Evolutionary conservation across 108 stramenopile genomes (phyloP), one percentile per base, ranked within the genome.

Genomic region (Cyclostephanos invisitatus): DNA sequence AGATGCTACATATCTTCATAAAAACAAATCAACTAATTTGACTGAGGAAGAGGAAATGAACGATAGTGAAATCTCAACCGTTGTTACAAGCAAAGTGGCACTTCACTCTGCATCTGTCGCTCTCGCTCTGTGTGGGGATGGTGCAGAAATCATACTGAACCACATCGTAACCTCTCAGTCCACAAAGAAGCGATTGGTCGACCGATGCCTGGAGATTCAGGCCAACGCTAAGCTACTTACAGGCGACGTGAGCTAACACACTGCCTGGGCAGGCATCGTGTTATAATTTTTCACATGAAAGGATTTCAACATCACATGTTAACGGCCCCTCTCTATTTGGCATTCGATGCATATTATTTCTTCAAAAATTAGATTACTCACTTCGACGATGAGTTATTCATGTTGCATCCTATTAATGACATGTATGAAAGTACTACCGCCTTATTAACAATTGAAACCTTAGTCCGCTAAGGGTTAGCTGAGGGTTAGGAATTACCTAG

Each of bases 41-140:
- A 35, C 51, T 55, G 11, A 36, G 11, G 25, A 18, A n/a, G 15
- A 3, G 0, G 24, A 56, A 28, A 9, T 49, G 18, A 50, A 69
- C 25, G 50, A 70, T 36, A 37, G 54, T 46, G 64, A 72, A 48
- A 17, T 55, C 7, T 46, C 69, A 24, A 62, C 55, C 25, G 59
- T 62, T 36, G 57, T 37, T 28, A 50, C 84, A 17, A 47, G 29
- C 18, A 48, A 67, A 17, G 15, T 88, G 36, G 73, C 62, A 2
- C 17, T 77, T 5, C 73, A 82, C 68, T 54, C 65, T 42, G 84
- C 85, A 42, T 80, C 74, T 14, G 28, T 85, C 8, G 64, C 82
- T n/a, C 51, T 85, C 18, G 69, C 73, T 17, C 40, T 87, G 38
- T 84, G 85, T 48, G 86, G 82, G 20, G 46, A 67, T 20, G 57